These are phyloP conservation scores for Neurospora hispaniola DNA, from an alignment of 495 filamentous ascomycete genomes.

Conservation along the genomic window DNA sequence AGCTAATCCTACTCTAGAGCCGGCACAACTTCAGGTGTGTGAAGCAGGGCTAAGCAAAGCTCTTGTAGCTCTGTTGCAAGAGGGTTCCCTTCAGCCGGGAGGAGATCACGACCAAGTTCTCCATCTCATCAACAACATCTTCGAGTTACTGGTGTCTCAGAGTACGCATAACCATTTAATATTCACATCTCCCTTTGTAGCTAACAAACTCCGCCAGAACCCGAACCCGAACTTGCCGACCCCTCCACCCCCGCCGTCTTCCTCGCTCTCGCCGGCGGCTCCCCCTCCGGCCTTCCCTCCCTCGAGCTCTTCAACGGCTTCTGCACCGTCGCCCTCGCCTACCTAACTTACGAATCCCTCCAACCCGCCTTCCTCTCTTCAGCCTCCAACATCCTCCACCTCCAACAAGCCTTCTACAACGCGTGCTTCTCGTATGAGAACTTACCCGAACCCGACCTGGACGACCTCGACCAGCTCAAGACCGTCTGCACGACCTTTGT, in stretches of 20 bases:
- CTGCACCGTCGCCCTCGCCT: constrained; percentile 27
- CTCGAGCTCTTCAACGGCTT: constrained; percentile 28
- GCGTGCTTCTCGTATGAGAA: constrained; percentile 17
- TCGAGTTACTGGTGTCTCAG: constrained; percentile 38
- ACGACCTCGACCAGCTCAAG: constrained; percentile 41
- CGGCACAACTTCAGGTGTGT: constrained; percentile 43
- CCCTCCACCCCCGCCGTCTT: constrained; percentile 24
- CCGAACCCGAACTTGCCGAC: constrained; percentile 25
- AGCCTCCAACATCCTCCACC: constrained; percentile 14
- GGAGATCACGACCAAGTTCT: constrained; percentile 15
- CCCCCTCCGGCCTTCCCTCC: constrained; percentile 11
- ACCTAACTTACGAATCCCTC: constrained; percentile 32
- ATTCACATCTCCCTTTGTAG: too few species aligned
- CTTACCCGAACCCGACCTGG: constrained; percentile 23
- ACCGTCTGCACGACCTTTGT: constrained; percentile 46
- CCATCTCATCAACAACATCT: constrained; percentile 33
- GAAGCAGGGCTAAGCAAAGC: constrained; percentile 28
- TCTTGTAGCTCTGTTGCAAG: constrained; percentile 29
- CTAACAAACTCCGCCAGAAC: constrained; percentile 15
- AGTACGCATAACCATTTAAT: constrained; percentile 14
- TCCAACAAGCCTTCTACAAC: constrained; percentile 24
- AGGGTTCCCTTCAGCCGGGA: constrained; percentile 19
- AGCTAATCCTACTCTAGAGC: constrained; percentile 23
- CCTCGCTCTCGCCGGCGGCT: constrained; percentile 20
- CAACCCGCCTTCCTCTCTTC: constrained; percentile 33